Evolutionary conservation across 495 filamentous ascomycete species (phyloP).

Genomic region (Annulohypoxylon nitens): DNA sequence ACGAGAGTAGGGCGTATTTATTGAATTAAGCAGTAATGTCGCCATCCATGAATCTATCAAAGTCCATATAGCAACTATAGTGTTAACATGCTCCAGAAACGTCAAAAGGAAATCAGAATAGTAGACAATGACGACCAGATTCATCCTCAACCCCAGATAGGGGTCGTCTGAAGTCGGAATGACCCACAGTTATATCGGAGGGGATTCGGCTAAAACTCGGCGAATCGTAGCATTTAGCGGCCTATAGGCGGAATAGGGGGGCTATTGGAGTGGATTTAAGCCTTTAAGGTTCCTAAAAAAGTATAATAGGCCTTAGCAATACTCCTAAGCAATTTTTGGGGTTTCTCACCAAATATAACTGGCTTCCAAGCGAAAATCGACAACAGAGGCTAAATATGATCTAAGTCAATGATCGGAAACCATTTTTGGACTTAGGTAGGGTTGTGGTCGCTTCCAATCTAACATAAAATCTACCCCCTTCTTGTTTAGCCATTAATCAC

Average conservation of each 20-base stretch:
- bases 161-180: not conserved
- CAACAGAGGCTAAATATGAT: too few relatives aligned
- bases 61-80: not conserved
- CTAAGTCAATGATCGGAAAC: too few relatives aligned
- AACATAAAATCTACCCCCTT: not conserved
- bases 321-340: not conserved
- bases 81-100: not conserved
- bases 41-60: too few relatives aligned
- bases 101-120: not conserved
- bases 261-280: too few relatives aligned
- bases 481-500: not conserved
- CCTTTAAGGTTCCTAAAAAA: too few relatives aligned
- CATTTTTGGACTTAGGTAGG: too few relatives aligned
- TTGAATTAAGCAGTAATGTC: too few relatives aligned
- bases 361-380: too few relatives aligned
- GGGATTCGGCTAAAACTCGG: not conserved
- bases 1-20: too few relatives aligned
- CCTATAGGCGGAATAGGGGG: not conserved
- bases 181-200: not conserved
- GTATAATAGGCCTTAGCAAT: not conserved
- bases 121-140: not conserved
- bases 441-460: too few relatives aligned
- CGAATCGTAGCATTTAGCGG: not conserved
- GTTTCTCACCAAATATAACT: too few relatives aligned
- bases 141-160: not conserved